phyloP scores from a whole-genome alignment of 805 yeast species.

The Candida ponderosae region DNA sequence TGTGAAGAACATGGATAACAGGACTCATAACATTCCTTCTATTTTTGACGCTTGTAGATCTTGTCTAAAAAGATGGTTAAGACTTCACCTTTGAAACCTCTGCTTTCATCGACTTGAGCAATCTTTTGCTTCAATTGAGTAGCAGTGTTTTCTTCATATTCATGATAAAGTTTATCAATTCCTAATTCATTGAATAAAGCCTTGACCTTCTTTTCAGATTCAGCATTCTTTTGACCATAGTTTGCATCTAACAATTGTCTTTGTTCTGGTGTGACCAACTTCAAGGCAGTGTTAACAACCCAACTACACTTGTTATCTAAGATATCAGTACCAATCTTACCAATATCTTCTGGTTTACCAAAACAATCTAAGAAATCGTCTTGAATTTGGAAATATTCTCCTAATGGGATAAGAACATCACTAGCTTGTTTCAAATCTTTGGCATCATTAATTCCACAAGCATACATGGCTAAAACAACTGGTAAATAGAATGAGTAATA shows the following conservation, averaged over 20 bases:
- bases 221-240: constrained; percentile 79
- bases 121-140: constrained; percentile 57
- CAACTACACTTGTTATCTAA: constrained; percentile 98
- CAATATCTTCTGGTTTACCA: constrained; percentile 95
- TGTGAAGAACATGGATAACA: not conserved
- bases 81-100: constrained; percentile 91
- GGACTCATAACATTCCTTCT: constrained; percentile 10
- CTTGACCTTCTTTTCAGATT: constrained; percentile 62
- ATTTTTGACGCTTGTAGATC: constrained; percentile 91
- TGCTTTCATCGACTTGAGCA: constrained; percentile 70
- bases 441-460: constrained; percentile 69
- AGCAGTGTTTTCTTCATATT: constrained; percentile 78
- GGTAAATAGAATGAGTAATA: constrained; percentile 96
- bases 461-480: constrained; percentile 92
- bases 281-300: constrained; percentile 90
- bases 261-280: constrained; percentile 71
- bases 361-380: constrained; percentile 96
- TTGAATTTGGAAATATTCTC: constrained; percentile 98
- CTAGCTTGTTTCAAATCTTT: constrained; percentile 80
- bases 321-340: constrained; percentile 97
- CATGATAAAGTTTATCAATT: constrained; percentile 60
- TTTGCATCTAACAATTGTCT: constrained; percentile 75
- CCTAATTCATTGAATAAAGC: constrained; percentile 66
- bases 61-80: constrained; percentile 78
- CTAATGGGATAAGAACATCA: constrained; percentile 85